Conservation (phyloP, 768 basidiomycete species). For the Piloderma croceum region DNA sequence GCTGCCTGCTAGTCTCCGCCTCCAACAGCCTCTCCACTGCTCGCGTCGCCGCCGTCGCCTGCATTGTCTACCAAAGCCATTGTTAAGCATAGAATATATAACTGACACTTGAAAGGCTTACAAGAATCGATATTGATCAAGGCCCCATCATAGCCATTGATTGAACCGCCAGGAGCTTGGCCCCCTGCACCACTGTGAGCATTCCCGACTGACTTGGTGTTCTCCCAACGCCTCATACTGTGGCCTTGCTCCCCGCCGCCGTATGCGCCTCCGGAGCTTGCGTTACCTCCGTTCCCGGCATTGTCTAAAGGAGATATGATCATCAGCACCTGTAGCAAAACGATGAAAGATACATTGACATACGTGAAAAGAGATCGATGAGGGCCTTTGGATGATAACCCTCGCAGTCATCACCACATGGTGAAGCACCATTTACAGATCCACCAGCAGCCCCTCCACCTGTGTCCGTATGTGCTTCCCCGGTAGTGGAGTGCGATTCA, state of each 20-base stretch:
- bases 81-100: too few relatives aligned
- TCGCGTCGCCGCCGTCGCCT: constrained; percentile 30
- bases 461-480: constrained; percentile 11
- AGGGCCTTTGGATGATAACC: neutral
- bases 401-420: neutral
- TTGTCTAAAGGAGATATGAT: constrained; percentile 27
- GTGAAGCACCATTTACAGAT: constrained; percentile 15
- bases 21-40: constrained; percentile 25
- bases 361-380: constrained; percentile 11
- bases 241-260: too few relatives aligned
- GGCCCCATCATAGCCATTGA: constrained; percentile 11
- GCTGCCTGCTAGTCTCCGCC: too few relatives aligned
- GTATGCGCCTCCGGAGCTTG: constrained; percentile 26
- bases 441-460: constrained; percentile 34
- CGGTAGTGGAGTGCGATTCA: too few relatives aligned
- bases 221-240: too few relatives aligned
- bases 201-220: too few relatives aligned
- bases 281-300: constrained; percentile 30
- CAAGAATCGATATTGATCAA: constrained; percentile 30
- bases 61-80: constrained; percentile 31
- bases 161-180: too few relatives aligned
- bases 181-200: too few relatives aligned
- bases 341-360: neutral
- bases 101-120: constrained; percentile 17
- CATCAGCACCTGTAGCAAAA: neutral